Evolutionary conservation across 2,329 filamentous ascomycete genomes (phyloP), one percentile per base, ranked within the genome.

Genomic region (Penicillium sp.): DNA sequence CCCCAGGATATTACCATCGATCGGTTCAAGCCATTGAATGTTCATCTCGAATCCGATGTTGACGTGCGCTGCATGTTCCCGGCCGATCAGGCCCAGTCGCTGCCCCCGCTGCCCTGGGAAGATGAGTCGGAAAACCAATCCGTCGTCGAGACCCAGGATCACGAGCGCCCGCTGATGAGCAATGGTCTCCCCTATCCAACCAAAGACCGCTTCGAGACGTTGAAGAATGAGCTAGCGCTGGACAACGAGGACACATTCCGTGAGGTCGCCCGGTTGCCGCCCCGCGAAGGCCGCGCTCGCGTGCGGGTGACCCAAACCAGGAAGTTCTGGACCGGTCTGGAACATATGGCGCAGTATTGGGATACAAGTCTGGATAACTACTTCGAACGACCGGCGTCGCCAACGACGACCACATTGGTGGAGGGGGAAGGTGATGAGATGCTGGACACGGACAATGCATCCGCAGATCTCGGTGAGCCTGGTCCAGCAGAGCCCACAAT

Each of bases 321-420:
- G 55, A 86, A 84, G 58, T 88, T 89, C 72, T 89, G 83, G 82
- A 79, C 81, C 55, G 82, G 80, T 2, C 76, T 89, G 55, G 84
- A 87, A 65, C 81, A 80, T 38, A 80, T 88, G 80, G 79, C 84
- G 16, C 83, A 85, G 64, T 88, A 87, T 68, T 89, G 86, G 86
- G 86, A 89, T 68, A 79, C 78, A 42, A 85, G 82, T 60, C 70
- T 83, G 52, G 86, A 89, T 65, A 74, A 86, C 33, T 87, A 87
- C 70, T 80, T 80, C 59, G 77, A 80, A 56, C 72, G 75, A 16
- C 71, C 76, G 28, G 68, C 66, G 22, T 69, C 66, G 0, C 70
- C 71, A 11, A 64, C 69, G 51, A 62, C 57, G n/a, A 65, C 67
- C 0, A 55, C 68, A 2, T 62, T 51, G 11, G 65, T 66, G 57